Conservation (phyloP, 805 yeast genomes). For the Candida suzukii region DNA sequence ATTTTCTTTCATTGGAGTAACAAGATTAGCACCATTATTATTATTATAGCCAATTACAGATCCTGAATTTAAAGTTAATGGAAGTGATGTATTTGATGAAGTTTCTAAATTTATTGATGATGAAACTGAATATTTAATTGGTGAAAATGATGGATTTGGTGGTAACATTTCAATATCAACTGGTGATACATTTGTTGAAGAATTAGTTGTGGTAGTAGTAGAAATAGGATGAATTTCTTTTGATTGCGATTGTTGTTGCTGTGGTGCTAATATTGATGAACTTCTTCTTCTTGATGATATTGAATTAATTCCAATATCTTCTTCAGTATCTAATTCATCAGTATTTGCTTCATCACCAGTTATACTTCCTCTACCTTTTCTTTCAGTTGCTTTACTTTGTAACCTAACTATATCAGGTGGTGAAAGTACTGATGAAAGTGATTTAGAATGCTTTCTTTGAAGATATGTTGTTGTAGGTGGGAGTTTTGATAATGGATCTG, state of each 20-base stretch:
- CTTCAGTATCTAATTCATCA: slow-evolving; percentile 16
- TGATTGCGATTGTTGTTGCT: neutral
- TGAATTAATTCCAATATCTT: slow-evolving; percentile 6
- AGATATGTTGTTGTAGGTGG: neutral
- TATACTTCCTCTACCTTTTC: neutral
- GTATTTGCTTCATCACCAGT: slow-evolving; percentile 11
- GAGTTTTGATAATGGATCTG: neutral
- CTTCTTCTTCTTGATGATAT: neutral
- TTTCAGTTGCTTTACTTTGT: neutral
- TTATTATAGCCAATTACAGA: no score
- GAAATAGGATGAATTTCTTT: neutral
- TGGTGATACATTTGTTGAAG: no score
- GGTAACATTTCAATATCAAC: neutral
- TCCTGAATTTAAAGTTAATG: neutral
- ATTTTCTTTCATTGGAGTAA: neutral
- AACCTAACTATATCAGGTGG: slow-evolving; percentile 32
- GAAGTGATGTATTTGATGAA: neutral
- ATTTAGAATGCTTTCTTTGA: slow-evolving; percentile 29
- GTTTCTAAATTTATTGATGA: neutral
- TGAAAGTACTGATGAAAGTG: slow-evolving; percentile 39
- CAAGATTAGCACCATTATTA: no score
- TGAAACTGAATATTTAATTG: neutral
- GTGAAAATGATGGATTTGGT: neutral
- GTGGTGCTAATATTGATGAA: neutral
- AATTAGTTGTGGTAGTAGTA: no score